These are phyloP conservation scores for Atkinsonella texensis DNA, from an alignment of 2,329 filamentous ascomycete genomes.

Conservation along the genomic window DNA sequence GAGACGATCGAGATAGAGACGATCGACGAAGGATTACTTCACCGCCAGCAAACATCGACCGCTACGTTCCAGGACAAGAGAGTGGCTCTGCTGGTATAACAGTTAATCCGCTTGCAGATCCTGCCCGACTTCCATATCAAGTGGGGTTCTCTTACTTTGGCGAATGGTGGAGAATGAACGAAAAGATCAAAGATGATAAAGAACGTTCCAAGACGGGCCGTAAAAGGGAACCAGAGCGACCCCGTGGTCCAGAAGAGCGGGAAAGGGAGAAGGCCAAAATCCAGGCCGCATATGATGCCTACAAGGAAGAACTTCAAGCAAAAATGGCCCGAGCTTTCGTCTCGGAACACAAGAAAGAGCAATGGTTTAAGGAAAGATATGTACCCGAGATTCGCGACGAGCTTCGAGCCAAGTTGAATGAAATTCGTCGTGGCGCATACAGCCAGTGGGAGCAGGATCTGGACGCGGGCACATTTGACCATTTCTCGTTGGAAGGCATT, in stretches of 20 bases:
- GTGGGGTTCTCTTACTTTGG: constrained; percentile 79
- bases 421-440: constrained; percentile 68
- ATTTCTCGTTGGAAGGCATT: constrained; percentile 86
- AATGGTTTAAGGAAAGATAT: constrained; percentile 97
- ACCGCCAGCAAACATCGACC: constrained; percentile 63
- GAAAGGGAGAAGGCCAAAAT: constrained; percentile 71
- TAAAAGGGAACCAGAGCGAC: constrained; percentile 50
- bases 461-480: constrained; percentile 76
- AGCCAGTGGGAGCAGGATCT: constrained; percentile 83
- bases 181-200: constrained; percentile 71
- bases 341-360: constrained; percentile 81
- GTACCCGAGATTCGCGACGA: constrained; percentile 68
- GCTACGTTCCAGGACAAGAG: constrained; percentile 70
- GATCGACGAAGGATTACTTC: constrained; percentile 50
- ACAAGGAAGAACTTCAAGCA: constrained; percentile 56
- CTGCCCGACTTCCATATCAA: constrained; percentile 61
- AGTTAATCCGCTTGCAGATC: constrained; percentile 59
- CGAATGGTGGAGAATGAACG: constrained; percentile 76
- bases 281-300: constrained; percentile 54
- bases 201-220: constrained; percentile 60
- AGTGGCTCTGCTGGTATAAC: constrained; percentile 29
- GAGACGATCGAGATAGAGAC: constrained; percentile 55
- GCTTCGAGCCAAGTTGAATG: constrained; percentile 63
- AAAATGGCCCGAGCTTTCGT: constrained; percentile 87
- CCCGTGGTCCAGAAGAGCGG: constrained; percentile 59